Percentiles rank a stretch among this genome's conserved stretches.
Evolutionary conservation across 1,284 basidiomycete genomes (phyloP).

Genomic region (Sporisorium sorghi): DNA sequence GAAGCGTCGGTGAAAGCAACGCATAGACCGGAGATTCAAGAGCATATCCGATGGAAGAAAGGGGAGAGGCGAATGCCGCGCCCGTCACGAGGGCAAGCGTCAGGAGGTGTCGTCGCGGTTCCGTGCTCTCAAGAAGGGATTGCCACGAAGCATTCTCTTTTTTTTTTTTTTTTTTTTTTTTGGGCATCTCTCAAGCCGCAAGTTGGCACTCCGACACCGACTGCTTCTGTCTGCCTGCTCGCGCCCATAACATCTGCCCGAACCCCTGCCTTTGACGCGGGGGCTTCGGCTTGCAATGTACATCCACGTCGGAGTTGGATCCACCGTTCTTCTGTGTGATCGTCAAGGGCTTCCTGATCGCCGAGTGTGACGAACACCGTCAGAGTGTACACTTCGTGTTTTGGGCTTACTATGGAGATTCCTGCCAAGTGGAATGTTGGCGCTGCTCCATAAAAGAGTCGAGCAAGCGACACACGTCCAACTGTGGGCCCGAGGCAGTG

Average conservation of each 20-base stretch:
- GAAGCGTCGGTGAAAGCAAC: not conserved
- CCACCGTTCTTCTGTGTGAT: conserved; percentile 5
- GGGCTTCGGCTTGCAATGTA: conserved; percentile 12
- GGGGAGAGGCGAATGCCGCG: not conserved
- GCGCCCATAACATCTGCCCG: conserved; percentile 4
- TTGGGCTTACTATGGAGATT: not conserved
- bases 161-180: not conserved
- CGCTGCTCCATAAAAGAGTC: no score
- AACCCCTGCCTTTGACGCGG: conserved; percentile 13
- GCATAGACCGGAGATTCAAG: no score
- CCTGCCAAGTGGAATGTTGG: not conserved
- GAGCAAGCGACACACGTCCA: not conserved
- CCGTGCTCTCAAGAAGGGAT: not conserved
- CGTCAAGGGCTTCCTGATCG: not conserved
- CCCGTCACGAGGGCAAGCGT: not conserved
- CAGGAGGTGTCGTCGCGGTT: not conserved
- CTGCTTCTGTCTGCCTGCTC: conserved; percentile 2
- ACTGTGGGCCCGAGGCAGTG: no score
- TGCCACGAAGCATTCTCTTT: conserved; percentile 4
- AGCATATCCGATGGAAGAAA: not conserved
- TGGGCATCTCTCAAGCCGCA: not conserved
- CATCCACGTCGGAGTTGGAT: conserved; percentile 17
- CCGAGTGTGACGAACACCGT: conserved; percentile 2
- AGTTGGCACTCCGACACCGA: conserved; percentile 31
- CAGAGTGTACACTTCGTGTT: no score